Base-by-base conservation (phyloP, 345 rosid genomes). In the Corymbia maculata region DNA sequence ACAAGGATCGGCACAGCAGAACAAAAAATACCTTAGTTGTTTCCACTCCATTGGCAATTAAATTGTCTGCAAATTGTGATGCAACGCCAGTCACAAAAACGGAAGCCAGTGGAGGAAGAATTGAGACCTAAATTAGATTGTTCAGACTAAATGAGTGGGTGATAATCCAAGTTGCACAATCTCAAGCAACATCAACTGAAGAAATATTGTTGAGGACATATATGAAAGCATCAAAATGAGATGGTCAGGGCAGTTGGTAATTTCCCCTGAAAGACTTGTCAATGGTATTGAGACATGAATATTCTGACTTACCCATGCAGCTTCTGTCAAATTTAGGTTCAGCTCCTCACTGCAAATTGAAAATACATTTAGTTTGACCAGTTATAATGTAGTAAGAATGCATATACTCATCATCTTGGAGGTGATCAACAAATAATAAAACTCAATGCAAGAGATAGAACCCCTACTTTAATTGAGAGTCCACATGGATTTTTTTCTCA, bases 41-140 rank as follows among this genome's bases (percentile, higher is more conserved):
- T 75, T 95, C 97, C 89, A 96, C 94, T 86, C 99, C 98, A 88
- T 88, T 95, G 75, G 98, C 70, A 55, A 97, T 97, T 89, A 96
- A 94, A 90, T 92, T 93, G 92, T 97, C 99, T 59, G 99, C 98
- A 85, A 95, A 85, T 87, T 96, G 99, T 86, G 99, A 90, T 85
- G 98, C 99, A 85, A 94, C 64, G 89, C 92, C 95, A 50, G 97
- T 94, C 88, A 96, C 97, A 10, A 97, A 91, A 90, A 95, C 86
- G 51, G 99, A 97, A 92, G 99, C 97, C 91, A 96, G 89, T 49
- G 99, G 98, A 88, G 99, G 99, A 92, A 97, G 99, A 94, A 97
- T 94, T 49, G 99, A 97, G 88, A 97, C 99, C 99, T 97, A 51
- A 55, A 55, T 85, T 82, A 26, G 85, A 82, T 82, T 32, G 45